Conservation (phyloP, 352 stramenopile genomes). For the Phytopythium montanum region DNA sequence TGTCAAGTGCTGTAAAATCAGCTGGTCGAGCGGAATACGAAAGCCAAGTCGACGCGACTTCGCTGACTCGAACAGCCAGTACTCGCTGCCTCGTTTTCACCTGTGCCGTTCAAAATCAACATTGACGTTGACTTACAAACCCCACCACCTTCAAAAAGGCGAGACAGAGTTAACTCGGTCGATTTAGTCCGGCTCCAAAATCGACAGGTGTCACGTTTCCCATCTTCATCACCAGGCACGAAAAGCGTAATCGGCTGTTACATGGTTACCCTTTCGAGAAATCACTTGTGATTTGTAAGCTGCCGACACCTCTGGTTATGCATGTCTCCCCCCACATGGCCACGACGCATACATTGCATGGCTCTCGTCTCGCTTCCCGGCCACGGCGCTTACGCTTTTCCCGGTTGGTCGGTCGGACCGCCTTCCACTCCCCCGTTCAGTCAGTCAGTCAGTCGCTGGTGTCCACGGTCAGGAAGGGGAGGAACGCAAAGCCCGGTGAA, state of each 20-base stretch:
- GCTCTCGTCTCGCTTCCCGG: background rate
- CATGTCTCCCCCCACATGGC: background rate
- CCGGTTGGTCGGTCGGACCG: background rate
- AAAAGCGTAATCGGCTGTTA: background rate
- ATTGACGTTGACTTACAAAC: background rate
- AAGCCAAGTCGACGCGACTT: background rate
- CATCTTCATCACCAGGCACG: background rate
- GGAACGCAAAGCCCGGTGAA: too few species aligned
- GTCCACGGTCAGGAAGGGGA: background rate
- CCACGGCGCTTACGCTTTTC: background rate
- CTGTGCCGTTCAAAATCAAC: background rate
- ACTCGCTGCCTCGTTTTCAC: background rate
- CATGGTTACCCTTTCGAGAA: background rate
- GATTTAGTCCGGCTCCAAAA: background rate
- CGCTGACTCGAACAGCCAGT: background rate
- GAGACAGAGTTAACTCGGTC: background rate
- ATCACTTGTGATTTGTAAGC: background rate
- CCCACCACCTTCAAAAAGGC: background rate
- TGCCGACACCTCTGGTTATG: background rate
- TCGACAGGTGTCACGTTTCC: background rate
- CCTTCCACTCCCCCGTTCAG: background rate
- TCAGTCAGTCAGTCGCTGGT: background rate
- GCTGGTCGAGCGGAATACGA: background rate
- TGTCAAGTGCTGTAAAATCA: background rate
- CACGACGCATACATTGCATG: background rate